Conservation (phyloP, 768 basidiomycete species). For the Ramaria sp. region DNA sequence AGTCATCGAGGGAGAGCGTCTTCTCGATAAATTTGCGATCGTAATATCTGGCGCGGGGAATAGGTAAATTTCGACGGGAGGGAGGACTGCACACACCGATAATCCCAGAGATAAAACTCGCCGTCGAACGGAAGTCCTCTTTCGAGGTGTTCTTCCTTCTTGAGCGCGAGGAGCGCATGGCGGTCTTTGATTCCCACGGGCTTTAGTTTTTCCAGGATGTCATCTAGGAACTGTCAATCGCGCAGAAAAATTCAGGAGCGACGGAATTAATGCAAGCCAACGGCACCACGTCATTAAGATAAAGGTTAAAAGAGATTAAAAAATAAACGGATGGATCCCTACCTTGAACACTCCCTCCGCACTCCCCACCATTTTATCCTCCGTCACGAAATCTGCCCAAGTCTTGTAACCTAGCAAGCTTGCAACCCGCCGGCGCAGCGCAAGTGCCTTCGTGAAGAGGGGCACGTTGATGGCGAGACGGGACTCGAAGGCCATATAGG, state of each 20-base stretch:
- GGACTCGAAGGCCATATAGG: constrained; percentile 57
- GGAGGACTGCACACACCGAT: constrained; percentile 37
- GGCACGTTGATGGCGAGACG: constrained; percentile 62
- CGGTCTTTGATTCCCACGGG: constrained; percentile 65
- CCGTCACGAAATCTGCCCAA: constrained; percentile 80
- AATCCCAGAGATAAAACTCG: constrained; percentile 79
- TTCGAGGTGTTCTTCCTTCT: constrained; percentile 60
- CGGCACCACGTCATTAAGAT: not conserved
- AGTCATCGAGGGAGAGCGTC: constrained; percentile 61
- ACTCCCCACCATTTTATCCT: constrained; percentile 78
- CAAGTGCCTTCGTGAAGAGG: constrained; percentile 54
- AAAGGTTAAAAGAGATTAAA: constrained; percentile 7
- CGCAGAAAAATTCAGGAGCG: too few relatives aligned
- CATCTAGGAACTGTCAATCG: constrained; percentile 54
- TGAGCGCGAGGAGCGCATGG: constrained; percentile 56
- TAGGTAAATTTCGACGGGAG: too few relatives aligned
- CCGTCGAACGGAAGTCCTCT: constrained; percentile 54
- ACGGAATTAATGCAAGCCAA: not conserved
- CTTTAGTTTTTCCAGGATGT: constrained; percentile 61
- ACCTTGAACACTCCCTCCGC: constrained; percentile 51
- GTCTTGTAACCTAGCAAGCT: constrained; percentile 60
- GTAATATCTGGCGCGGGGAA: constrained; percentile 10
- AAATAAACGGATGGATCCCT: too few relatives aligned
- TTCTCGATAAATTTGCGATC: constrained; percentile 55
- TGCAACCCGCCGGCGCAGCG: constrained; percentile 61